Evolutionary conservation across 331 rosid species (phyloP).

Genomic region (Quercus phellos): DNA sequence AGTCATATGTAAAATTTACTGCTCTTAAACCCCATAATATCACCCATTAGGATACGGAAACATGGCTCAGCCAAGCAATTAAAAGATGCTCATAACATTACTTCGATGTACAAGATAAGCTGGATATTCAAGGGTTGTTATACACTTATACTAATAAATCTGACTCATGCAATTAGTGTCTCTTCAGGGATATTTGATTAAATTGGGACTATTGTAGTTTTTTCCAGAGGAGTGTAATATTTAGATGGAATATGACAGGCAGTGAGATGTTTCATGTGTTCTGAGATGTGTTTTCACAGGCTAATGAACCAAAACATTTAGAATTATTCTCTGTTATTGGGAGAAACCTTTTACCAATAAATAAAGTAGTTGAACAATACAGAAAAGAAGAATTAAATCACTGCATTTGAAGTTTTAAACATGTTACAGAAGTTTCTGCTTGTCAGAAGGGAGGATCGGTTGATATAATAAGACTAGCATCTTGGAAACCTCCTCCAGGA

Average conservation of each 20-base stretch:
- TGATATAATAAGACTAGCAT: conserved; percentile 34
- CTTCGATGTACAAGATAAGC: neutral
- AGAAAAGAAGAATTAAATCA: neutral
- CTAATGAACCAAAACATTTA: neutral
- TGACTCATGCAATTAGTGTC: neutral
- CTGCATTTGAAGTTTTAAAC: neutral
- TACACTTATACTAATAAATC: too few species aligned
- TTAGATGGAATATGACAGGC: too few species aligned
- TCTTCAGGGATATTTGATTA: neutral
- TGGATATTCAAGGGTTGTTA: neutral
- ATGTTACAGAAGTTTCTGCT: conserved; percentile 17
- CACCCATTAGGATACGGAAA: neutral
- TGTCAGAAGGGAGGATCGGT: conserved; percentile 46
- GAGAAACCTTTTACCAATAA: neutral
- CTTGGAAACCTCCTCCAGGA: conserved; percentile 34
- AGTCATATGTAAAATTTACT: neutral
- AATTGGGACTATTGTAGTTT: neutral
- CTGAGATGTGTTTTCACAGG: neutral
- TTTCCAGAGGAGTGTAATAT: too few species aligned
- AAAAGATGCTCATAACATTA: neutral
- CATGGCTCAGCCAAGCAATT: neutral
- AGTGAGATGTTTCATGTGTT: neutral
- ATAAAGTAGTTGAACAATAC: neutral
- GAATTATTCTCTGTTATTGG: neutral
- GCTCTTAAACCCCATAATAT: neutral